phyloP scores from a whole-genome alignment of 768 basidiomycete species.

The Leccinum obscurum region DNA sequence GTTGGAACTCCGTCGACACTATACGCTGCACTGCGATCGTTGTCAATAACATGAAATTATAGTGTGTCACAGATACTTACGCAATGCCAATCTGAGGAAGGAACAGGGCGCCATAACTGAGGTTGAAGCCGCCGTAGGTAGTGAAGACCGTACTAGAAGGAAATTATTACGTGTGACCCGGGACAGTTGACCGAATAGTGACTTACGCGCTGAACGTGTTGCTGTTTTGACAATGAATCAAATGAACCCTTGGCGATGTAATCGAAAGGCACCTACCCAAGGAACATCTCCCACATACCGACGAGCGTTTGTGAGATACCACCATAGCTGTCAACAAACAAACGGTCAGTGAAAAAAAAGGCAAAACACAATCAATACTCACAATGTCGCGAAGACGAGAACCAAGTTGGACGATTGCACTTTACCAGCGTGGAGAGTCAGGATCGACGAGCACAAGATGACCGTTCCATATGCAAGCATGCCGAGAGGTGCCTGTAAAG shows the following conservation, averaged over 20 bases:
- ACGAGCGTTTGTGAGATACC: conserved; percentile 32
- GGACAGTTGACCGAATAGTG: not conserved
- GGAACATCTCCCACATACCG: conserved; percentile 35
- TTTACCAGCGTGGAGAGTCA: conserved; percentile 23
- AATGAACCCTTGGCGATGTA: not conserved
- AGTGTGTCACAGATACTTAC: conserved; percentile 12
- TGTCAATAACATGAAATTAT: conserved; percentile 1
- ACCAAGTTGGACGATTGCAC: conserved; percentile 27
- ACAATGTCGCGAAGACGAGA: conserved; percentile 32
- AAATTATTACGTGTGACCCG: not conserved
- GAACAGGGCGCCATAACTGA: conserved; percentile 30
- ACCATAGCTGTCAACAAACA: conserved; percentile 24
- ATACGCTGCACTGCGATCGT: conserved; percentile 21
- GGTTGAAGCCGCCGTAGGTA: conserved; percentile 33
- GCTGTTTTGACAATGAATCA: conserved; percentile 16
- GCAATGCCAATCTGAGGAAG: conserved; percentile 28
- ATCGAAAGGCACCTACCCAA: conserved; percentile 21
- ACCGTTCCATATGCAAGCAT: conserved; percentile 32
- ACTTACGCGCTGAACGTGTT: conserved; percentile 31
- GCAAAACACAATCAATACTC: not conserved
- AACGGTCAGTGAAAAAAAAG: not conserved
- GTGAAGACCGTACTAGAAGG: conserved; percentile 25
- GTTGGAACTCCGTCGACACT: conserved; percentile 25
- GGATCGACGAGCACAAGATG: conserved; percentile 30
- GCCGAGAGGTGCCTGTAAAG: conserved; percentile 26